phyloP scores from a whole-genome alignment of 768 basidiomycete species.

The Clitopilus passeckerianus region DNA sequence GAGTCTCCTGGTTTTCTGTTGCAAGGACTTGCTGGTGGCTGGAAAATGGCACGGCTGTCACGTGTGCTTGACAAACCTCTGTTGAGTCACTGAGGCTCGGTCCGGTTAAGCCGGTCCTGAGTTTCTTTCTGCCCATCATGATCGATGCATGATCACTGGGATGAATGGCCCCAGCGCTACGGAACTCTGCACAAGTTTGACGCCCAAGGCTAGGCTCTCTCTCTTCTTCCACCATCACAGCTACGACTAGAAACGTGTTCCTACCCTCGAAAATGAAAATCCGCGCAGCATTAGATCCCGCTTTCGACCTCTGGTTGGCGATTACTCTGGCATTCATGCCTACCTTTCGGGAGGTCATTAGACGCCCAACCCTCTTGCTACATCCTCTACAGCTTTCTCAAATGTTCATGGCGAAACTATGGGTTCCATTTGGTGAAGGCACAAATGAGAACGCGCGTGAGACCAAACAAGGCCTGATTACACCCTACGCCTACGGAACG shows the following conservation, averaged over 20 bases:
- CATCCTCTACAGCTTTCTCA: slow-evolving; percentile 40
- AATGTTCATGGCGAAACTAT: slow-evolving; percentile 56
- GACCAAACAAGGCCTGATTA: slow-evolving; percentile 45
- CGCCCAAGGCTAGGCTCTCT: background rate
- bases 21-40: background rate
- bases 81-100: background rate
- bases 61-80: background rate
- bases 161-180: background rate
- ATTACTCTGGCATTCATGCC: slow-evolving; percentile 35
- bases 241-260: no score
- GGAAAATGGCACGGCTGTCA: background rate
- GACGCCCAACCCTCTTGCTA: slow-evolving; percentile 39
- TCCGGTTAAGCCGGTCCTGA: background rate
- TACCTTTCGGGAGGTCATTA: slow-evolving; percentile 35
- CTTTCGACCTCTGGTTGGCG: slow-evolving; percentile 36
- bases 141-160: background rate
- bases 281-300: slow-evolving; percentile 32
- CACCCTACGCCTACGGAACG: slow-evolving; percentile 48
- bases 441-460: slow-evolving; percentile 36
- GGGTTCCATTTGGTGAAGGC: slow-evolving; percentile 43
- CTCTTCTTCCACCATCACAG: no score
- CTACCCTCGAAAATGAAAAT: slow-evolving; percentile 34
- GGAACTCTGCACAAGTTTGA: background rate
- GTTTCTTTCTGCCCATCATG: background rate
- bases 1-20: background rate